Evolutionary conservation across 1,139 yeast species (phyloP).

Genomic region (Kurtzmaniella natalensis): DNA sequence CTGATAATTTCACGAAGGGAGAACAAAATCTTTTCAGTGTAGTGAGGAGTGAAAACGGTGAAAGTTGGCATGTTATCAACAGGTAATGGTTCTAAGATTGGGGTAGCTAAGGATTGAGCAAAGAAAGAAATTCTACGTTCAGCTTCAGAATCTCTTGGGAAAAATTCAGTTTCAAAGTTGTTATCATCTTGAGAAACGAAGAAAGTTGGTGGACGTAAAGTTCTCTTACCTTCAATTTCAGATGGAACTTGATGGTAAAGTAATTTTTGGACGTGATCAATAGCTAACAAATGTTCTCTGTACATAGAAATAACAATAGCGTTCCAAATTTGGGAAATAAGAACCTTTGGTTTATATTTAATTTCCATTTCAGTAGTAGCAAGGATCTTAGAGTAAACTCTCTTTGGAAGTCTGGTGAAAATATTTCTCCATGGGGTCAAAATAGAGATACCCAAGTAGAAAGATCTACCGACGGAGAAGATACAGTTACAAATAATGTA

Average conservation of each 20-base stretch:
- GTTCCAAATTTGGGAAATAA: conserved; percentile 98
- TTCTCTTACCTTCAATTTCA: conserved; percentile 95
- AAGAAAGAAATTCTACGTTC: conserved; percentile 99
- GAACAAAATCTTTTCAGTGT: conserved; percentile 91
- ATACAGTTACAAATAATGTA: conserved; percentile 92
- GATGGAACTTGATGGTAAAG: conserved; percentile 97
- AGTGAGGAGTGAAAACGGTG: conserved; percentile 96
- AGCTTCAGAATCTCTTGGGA: conserved; percentile 95
- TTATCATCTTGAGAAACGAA: conserved; percentile 97
- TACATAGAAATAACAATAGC: conserved; percentile 98
- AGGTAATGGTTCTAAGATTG: conserved; percentile 97
- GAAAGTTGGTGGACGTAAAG: conserved; percentile 97
- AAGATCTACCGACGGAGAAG: conserved; percentile 95
- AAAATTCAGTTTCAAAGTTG: conserved; percentile 89
- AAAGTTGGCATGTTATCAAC: conserved; percentile 99
- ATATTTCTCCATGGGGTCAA: conserved; percentile 99
- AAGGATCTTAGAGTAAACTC: conserved; percentile 94
- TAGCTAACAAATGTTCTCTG: conserved; percentile 95
- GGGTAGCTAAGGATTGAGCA: conserved; percentile 97
- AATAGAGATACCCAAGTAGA: conserved; percentile 96
- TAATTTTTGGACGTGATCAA: conserved; percentile 96
- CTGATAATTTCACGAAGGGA: conserved; percentile 96
- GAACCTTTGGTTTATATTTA: conserved; percentile 96
- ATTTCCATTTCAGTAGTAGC: conserved; percentile 99
- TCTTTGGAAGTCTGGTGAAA: conserved; percentile 94